Base-by-base conservation (phyloP, 345 rosid species). In the Conringia planisiliqua region DNA sequence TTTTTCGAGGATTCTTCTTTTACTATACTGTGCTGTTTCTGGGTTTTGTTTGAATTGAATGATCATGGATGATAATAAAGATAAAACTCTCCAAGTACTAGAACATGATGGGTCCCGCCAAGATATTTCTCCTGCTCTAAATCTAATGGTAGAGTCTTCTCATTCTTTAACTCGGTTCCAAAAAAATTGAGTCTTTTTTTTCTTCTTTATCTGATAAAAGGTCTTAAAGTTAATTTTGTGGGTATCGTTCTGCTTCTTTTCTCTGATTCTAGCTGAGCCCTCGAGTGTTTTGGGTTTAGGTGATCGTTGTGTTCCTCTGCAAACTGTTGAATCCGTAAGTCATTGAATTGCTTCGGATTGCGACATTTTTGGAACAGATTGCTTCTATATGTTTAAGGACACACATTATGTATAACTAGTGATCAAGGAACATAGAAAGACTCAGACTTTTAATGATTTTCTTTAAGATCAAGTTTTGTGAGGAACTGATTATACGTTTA, bases 101-200 rank as follows among this genome's bases (percentile, higher is more conserved):
- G 29, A 47, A 17, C 52, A 47, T 3, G 24, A 32, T 62, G 20
- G 62, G 36, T 48, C 79, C 40, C 46, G 27, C 44, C 42, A 76
- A 43, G 75, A 13, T 70, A 13, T 9, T 54, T 76, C 80, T 76
- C 46, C 71, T 55, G 17, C 79, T 76, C 35, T 12, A 24, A 35
- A 75, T 76, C 35, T 12, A 24, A 35, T 42, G 75, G 80, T 76
- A 47, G 33, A 69, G 22, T 42, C 50, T 47, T 68, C 51, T 66
- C 56, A 30, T 10, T 51, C n/a, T 52, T 13, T 14, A 10, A 32
- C 46, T 74, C 72, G 16, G 18, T 47, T 56, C 24, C 18, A 3
- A 8, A 7, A 35, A 35, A 2, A 35, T 35, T 9, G 10, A 0
- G 2, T 8, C 14, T 36, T 39, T 18, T 13, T 32, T 20, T 56